Evolutionary conservation across 805 yeast species (phyloP), one percentile per base, ranked within the genome.

Genomic region (Zygotorulaspora danielsina): DNA sequence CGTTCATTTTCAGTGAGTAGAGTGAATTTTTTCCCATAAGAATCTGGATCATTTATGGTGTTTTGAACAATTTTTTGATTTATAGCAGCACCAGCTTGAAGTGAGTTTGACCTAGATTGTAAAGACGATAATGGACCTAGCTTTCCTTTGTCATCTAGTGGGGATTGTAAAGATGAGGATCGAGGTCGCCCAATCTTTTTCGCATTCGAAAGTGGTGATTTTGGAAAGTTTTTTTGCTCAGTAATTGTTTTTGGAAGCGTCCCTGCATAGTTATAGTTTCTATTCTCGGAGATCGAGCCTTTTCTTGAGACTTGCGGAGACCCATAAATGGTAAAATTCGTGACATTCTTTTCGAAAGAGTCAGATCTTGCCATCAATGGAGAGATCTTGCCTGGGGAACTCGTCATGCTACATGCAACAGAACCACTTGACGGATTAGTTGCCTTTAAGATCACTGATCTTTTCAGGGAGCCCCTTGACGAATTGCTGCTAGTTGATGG

Each of bases 141-240:
- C 19, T 36, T 46, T 18, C 10, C 31, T 9, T 42, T 27, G 15
- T 33, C 21, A 20, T 33, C 22, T 27, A 39, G 40, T 19, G 53
- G 38, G 4, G 64, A 48, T 40, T 61, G 65, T 19, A 61, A 46
- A 3, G 67, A 63, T 1, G 64, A 50, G 6, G 67, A 60, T 34
- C 66, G 53, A 18, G 57, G 52, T 28, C 64, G 48, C 10, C 52
- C 48, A 11, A 38, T 41, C 21, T 25, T 38, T 29, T 26, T 29
- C 24, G 21, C 41, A 19, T 33, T 44, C 11, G 32, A 25, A 8
- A 43, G 20, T 3, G 48, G 27, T n/a, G 41, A 32, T 8, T 36
- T 34, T 3, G 21, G 33, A 2, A 31, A 9, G 17, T 10, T 28
- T 15, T 43, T 47, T 28, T 40, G 40, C n/a, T 42, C 47, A 6